These are phyloP conservation scores for Colletotrichum scovillei DNA, from an alignment of 2,329 filamentous ascomycete species.

Conservation along the genomic window DNA sequence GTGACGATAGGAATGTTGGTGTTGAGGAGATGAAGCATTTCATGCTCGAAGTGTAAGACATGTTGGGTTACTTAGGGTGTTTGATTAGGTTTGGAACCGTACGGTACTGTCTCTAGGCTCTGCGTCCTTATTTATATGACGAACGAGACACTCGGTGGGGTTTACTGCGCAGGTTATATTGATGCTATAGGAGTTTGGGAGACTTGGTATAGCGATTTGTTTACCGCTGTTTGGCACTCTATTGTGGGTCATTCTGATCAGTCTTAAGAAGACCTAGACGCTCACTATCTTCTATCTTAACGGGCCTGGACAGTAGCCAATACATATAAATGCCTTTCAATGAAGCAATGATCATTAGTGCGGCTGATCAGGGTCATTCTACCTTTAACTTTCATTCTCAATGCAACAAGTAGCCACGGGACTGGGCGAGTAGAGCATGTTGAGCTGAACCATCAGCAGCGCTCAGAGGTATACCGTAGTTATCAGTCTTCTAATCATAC, in stretches of 20 bases:
- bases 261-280: too few species aligned
- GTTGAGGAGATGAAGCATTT: constrained; percentile 37
- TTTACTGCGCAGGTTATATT: background rate
- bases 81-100: background rate
- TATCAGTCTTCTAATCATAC: too few species aligned
- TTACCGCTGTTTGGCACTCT: background rate
- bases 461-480: background rate
- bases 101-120: background rate
- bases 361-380: background rate
- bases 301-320: too few species aligned
- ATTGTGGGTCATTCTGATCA: too few species aligned
- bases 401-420: background rate
- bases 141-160: background rate
- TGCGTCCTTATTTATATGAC: background rate
- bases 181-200: background rate
- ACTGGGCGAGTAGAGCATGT: background rate
- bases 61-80: background rate
- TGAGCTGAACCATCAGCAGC: background rate
- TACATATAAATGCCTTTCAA: too few species aligned
- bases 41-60: constrained; percentile 23
- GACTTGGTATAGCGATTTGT: background rate
- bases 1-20: constrained; percentile 22
- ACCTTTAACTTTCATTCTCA: background rate
- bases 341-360: too few species aligned
- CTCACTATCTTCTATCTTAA: too few species aligned